A percentile compares a stretch with the other conserved stretches of the same genome.
Evolutionary conservation across 2,329 filamentous ascomycete genomes (phyloP).

Genomic region (Colletotrichum navitas): DNA sequence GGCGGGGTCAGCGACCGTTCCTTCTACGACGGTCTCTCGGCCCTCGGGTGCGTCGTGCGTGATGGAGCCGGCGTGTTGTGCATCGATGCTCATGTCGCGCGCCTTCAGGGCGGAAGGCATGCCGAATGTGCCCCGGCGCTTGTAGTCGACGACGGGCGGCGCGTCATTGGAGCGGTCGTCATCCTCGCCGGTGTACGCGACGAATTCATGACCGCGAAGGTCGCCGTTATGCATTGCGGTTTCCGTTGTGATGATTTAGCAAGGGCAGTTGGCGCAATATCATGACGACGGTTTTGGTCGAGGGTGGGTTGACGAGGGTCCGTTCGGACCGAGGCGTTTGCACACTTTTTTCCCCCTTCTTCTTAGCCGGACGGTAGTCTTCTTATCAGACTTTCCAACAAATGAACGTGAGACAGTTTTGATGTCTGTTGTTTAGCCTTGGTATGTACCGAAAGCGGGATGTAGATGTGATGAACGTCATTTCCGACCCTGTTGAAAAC

Average conservation of each 20-base stretch:
- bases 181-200: background rate
- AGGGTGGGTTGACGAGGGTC: background rate
- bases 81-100: background rate
- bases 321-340: background rate
- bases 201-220: background rate
- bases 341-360: background rate
- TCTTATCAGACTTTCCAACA: background rate
- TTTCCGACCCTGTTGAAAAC: background rate
- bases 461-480: background rate
- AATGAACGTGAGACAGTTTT: background rate
- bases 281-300: slow-evolving; percentile 10
- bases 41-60: slow-evolving; percentile 47
- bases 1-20: slow-evolving; percentile 52
- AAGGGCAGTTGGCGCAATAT: background rate
- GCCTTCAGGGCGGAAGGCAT: background rate
- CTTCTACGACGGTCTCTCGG: slow-evolving; percentile 60
- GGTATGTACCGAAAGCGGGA: background rate
- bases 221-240: slow-evolving; percentile 29
- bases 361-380: background rate
- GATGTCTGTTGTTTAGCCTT: background rate
- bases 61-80: slow-evolving; percentile 16
- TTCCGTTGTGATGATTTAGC: background rate
- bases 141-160: background rate
- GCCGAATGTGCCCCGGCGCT: slow-evolving; percentile 23
- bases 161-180: background rate